Evolutionary conservation across 2,329 filamentous ascomycete species (phyloP).

Genomic region (Fusarium annulatum): DNA sequence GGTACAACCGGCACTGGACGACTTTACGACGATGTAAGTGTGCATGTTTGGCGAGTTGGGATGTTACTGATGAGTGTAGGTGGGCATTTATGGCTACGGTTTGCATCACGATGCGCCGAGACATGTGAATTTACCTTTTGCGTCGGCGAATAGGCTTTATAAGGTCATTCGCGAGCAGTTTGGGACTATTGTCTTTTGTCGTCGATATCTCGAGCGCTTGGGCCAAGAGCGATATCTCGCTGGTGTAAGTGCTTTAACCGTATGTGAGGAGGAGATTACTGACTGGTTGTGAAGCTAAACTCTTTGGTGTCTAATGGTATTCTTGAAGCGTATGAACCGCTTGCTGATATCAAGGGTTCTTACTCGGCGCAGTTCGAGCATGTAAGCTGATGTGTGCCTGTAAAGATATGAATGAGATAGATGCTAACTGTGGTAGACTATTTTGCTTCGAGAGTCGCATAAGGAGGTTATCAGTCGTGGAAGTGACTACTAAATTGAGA

Average conservation of each 20-base stretch:
- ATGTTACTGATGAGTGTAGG: constrained; percentile 42
- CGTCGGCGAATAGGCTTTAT: constrained; percentile 66
- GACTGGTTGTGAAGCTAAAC: constrained; percentile 59
- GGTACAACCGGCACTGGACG: constrained; percentile 88
- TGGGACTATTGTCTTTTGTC: constrained; percentile 69
- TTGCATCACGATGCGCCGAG: constrained; percentile 52
- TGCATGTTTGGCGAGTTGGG: rapidly evolving
- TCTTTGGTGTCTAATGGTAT: constrained; percentile 67
- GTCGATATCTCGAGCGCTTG: constrained; percentile 72
- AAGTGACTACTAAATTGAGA: constrained; percentile 58
- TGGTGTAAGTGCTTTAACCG: constrained; percentile 55
- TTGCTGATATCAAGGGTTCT: constrained; percentile 68
- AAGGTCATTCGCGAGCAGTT: constrained; percentile 72
- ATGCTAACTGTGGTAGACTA: constrained; percentile 52
- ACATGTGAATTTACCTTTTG: constrained; percentile 54
- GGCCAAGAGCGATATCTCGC: constrained; percentile 68
- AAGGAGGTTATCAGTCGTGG: constrained; percentile 66
- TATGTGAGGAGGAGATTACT: not conserved
- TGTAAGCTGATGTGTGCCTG: constrained; percentile 40
- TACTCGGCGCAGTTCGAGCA: constrained; percentile 74
- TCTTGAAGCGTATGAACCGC: constrained; percentile 66
- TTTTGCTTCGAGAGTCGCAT: constrained; percentile 55
- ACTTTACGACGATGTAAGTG: constrained; percentile 77
- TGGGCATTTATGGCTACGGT: constrained; percentile 65
- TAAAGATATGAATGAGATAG: no score